These are phyloP conservation scores for Fabrea salina DNA, from an alignment of 169 alveolate genomes.

Conservation along the genomic window DNA sequence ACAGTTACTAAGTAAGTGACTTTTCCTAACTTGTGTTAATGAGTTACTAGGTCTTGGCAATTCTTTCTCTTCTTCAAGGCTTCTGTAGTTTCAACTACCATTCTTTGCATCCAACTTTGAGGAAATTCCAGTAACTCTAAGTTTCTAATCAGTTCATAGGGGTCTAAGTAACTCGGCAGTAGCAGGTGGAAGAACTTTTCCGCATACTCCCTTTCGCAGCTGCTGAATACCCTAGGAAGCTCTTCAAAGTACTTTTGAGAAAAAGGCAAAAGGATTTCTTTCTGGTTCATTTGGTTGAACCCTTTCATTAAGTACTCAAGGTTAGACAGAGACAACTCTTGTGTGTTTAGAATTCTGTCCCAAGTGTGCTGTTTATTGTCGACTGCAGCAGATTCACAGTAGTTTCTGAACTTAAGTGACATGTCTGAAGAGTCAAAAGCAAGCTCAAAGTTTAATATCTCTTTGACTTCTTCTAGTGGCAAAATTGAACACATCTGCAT, in stretches of 20 bases:
- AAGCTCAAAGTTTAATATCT: slow-evolving; percentile 3
- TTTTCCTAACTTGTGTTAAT: no score
- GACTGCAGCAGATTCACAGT: slow-evolving; percentile 26
- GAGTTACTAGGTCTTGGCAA: no score
- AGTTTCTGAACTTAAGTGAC: neutral
- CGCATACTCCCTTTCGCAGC: slow-evolving; percentile 10
- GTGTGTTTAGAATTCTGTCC: neutral
- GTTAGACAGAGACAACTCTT: neutral
- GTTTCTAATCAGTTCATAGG: neutral
- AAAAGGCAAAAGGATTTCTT: neutral
- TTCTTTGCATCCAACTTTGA: neutral
- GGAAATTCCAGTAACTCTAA: neutral
- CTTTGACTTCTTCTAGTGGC: neutral
- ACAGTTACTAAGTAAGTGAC: slow-evolving; percentile 13
- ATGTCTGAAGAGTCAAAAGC: neutral
- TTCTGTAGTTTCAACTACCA: neutral
- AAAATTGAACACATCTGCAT: neutral
- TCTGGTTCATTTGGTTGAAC: neutral
- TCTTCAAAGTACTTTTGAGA: slow-evolving; percentile 7
- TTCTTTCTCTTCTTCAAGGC: neutral
- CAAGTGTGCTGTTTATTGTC: neutral
- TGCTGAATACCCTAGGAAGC: neutral
- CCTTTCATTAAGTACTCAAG: slow-evolving; percentile 14
- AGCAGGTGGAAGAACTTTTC: neutral
- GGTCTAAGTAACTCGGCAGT: neutral